These are phyloP conservation scores for Kwoniella shivajii DNA, from an alignment of 1,284 basidiomycete genomes.

Conservation along the genomic window DNA sequence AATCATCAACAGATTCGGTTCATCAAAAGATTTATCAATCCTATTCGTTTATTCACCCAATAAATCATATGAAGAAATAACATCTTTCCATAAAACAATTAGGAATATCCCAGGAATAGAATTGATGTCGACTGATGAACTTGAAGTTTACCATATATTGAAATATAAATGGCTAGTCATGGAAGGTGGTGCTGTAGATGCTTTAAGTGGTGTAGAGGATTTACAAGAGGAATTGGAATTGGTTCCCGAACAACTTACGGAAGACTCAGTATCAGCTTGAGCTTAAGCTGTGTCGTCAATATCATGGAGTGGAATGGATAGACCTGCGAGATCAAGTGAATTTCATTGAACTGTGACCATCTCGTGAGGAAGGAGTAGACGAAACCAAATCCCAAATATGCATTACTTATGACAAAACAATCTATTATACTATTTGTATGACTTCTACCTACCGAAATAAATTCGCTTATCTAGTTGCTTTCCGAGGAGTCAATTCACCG, in stretches of 20 bases:
- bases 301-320: conserved; percentile 1
- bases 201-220: conserved; percentile 55
- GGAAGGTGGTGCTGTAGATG: conserved; percentile 52
- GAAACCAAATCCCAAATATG: conserved; percentile 5
- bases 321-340: too few species aligned
- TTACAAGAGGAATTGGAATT: conserved; percentile 31
- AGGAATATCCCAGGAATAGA: conserved; percentile 63
- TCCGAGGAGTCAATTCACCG: too few species aligned
- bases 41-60: conserved; percentile 49
- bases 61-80: conserved; percentile 28
- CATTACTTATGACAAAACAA: conserved; percentile 1
- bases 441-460: too few species aligned
- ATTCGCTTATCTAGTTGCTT: too few species aligned
- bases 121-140: conserved; percentile 64
- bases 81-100: conserved; percentile 25
- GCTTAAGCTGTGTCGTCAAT: not conserved
- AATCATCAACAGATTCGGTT: conserved; percentile 39
- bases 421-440: too few species aligned
- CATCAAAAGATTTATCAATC: conserved; percentile 38
- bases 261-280: not conserved
- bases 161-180: conserved; percentile 62
- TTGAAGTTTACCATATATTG: conserved; percentile 75
- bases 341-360: not conserved
- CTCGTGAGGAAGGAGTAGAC: not conserved
- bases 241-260: conserved; percentile 49